Evolutionary conservation across 257 asterid species (phyloP).

Genomic region (Solanum infundibuliforme): DNA sequence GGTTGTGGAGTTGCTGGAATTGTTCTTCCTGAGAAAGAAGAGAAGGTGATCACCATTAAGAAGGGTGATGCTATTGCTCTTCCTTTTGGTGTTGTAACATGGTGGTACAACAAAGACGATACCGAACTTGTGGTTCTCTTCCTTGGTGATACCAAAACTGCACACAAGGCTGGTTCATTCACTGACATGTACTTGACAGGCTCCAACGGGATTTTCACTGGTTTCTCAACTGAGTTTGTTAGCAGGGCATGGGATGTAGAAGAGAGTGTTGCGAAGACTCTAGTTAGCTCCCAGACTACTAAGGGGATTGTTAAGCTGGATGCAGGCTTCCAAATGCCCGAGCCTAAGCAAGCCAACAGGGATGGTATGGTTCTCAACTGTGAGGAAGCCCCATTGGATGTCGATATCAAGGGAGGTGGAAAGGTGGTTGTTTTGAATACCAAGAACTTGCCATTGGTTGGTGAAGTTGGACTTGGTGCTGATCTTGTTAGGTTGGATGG

Average conservation of each 20-base stretch:
- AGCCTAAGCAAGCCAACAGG: slow-evolving; percentile 38
- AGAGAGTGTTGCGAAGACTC: slow-evolving; percentile 27
- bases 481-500: slow-evolving; percentile 79
- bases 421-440: slow-evolving; percentile 78
- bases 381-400: slow-evolving; percentile 62
- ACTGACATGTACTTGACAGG: slow-evolving; percentile 62
- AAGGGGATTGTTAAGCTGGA: slow-evolving; percentile 52
- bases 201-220: slow-evolving; percentile 62
- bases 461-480: slow-evolving; percentile 73
- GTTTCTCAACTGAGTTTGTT: not conserved
- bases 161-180: slow-evolving; percentile 55
- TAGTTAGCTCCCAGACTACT: slow-evolving; percentile 34
- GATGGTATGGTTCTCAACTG: slow-evolving; percentile 60
- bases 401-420: slow-evolving; percentile 58
- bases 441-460: slow-evolving; percentile 80
- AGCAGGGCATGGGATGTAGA: not conserved
- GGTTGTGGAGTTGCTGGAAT: slow-evolving; percentile 79
- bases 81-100: slow-evolving; percentile 78
- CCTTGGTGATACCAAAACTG: slow-evolving; percentile 63
- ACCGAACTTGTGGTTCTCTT: slow-evolving; percentile 57
- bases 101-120: slow-evolving; percentile 86
- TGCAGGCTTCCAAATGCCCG: slow-evolving; percentile 46
- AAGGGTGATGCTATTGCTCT: slow-evolving; percentile 79
- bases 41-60: slow-evolving; percentile 66
- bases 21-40: slow-evolving; percentile 79